These are phyloP conservation scores for Cladochytrium replicatum DNA, from an alignment of 192 early-diverging fungal genomes.

Conservation along the genomic window DNA sequence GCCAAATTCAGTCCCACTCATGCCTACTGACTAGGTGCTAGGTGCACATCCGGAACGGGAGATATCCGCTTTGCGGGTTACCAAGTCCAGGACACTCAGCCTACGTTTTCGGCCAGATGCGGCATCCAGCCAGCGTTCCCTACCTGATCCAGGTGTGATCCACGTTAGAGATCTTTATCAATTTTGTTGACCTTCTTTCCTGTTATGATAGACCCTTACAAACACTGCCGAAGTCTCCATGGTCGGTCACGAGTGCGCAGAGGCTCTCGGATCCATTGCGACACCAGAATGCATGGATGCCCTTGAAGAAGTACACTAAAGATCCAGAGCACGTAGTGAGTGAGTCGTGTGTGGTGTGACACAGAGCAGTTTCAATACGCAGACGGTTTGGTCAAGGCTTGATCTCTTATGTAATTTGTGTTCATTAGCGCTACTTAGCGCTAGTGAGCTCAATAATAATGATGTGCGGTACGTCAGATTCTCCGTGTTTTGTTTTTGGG, in stretches of 20 bases:
- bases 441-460: no score
- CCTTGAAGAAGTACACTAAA: constrained; percentile 56
- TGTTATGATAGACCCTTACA: constrained; percentile 49
- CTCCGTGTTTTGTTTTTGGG: no score
- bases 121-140: constrained; percentile 82
- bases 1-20: no score
- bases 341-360: constrained; percentile 83
- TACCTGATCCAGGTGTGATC: constrained; percentile 52
- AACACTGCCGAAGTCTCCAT: constrained; percentile 72
- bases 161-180: background rate
- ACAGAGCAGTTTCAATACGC: constrained; percentile 79
- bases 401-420: no score
- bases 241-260: constrained; percentile 96
- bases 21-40: no score
- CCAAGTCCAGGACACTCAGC: constrained; percentile 53
- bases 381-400: constrained; percentile 16
- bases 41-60: no score
- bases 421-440: no score
- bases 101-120: constrained; percentile 96
- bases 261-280: constrained; percentile 93
- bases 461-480: no score
- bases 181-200: background rate
- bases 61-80: constrained; percentile 71
- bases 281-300: constrained; percentile 71
- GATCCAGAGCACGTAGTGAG: constrained; percentile 79